These are phyloP conservation scores for Plasmopara muralis DNA, from an alignment of 352 stramenopile genomes.

Conservation along the genomic window DNA sequence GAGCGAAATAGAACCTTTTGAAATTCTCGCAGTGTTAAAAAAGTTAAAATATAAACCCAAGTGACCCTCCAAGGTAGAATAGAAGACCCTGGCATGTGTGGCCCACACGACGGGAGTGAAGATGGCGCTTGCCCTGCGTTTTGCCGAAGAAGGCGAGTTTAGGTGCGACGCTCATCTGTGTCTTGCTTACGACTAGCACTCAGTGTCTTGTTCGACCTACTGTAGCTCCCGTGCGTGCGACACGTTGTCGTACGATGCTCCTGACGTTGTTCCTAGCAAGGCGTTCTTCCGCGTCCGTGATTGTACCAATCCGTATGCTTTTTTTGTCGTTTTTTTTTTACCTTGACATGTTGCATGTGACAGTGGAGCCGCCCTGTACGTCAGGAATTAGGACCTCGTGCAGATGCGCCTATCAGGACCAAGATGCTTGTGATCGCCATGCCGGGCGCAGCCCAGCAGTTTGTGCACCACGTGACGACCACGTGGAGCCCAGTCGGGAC, in stretches of 20 bases:
- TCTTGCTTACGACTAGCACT: neutral
- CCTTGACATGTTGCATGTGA: conserved; percentile 1
- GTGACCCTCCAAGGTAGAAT: too few species aligned
- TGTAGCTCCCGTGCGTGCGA: conserved; percentile 43
- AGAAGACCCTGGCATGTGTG: too few species aligned
- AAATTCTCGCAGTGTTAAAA: neutral
- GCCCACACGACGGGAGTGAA: too few species aligned
- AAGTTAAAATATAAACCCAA: too few species aligned
- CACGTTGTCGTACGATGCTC: conserved; percentile 21
- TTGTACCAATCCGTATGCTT: neutral
- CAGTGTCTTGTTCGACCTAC: neutral
- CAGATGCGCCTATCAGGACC: conserved; percentile 7
- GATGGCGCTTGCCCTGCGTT: conserved; percentile 39
- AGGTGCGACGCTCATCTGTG: conserved; percentile 23
- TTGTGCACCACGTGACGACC: conserved; percentile 38
- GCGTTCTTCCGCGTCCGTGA: conserved; percentile 51
- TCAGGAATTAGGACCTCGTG: conserved; percentile 8
- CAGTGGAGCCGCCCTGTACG: conserved; percentile 50
- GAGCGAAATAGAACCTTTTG: neutral
- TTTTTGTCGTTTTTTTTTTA: neutral
- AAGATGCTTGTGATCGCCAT: conserved; percentile 48
- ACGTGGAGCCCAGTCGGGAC: conserved; percentile 42
- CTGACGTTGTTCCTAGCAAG: conserved; percentile 16
- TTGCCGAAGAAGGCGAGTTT: conserved; percentile 48
- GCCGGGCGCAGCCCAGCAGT: conserved; percentile 34